A percentile compares a stretch with the other conserved stretches of the same genome.
Evolutionary conservation across 1,284 basidiomycete genomes (phyloP).

Genomic region (Cryptococcus sp.): DNA sequence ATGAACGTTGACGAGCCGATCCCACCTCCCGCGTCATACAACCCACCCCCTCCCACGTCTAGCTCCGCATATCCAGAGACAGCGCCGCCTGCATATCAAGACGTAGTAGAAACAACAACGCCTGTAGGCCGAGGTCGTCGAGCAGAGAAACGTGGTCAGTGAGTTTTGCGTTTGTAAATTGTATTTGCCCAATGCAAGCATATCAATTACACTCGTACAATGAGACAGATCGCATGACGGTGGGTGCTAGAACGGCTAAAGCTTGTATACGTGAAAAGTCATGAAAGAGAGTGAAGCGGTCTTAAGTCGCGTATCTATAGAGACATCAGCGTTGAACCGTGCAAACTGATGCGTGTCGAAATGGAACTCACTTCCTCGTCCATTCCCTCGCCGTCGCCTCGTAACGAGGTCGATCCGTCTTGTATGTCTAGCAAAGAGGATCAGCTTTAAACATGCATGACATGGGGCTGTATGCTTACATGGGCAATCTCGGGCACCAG

Average conservation of each 20-base stretch:
- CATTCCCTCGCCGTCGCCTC: slow-evolving; percentile 95
- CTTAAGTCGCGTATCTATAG: slow-evolving; percentile 20
- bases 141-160: too few species aligned
- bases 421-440: slow-evolving; percentile 69
- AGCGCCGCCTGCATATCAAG: too few species aligned
- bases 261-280: slow-evolving; percentile 16
- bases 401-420: slow-evolving; percentile 90
- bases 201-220: too few species aligned
- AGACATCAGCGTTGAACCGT: background rate
- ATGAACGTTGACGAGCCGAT: too few species aligned
- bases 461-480: slow-evolving; percentile 34
- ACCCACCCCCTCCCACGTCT: too few species aligned
- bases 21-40: too few species aligned
- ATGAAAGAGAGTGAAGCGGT: slow-evolving; percentile 11
- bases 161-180: too few species aligned
- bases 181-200: too few species aligned
- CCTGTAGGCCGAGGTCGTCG: too few species aligned
- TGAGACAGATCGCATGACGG: slow-evolving; percentile 20
- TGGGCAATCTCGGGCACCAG: slow-evolving; percentile 61
- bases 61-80: too few species aligned
- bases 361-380: slow-evolving; percentile 80
- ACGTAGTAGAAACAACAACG: too few species aligned
- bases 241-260: slow-evolving; percentile 5
- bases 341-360: background rate
- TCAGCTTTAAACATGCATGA: background rate